Conservation (phyloP, 805 yeast genomes). For the Nakazawaea populi region DNA sequence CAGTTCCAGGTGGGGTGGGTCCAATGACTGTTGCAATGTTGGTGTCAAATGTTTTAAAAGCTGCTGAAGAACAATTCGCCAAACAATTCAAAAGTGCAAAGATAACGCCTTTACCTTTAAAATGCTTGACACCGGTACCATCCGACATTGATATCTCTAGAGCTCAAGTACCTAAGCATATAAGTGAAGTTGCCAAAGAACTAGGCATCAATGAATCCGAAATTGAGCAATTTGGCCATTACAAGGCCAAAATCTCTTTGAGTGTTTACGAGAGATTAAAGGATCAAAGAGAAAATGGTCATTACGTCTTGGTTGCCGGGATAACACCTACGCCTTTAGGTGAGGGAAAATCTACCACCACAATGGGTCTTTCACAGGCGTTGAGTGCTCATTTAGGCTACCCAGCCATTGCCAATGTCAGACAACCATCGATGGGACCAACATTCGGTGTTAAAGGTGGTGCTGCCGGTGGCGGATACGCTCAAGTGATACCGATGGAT, state of each 20-base stretch:
- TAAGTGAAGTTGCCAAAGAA: slow-evolving; percentile 62
- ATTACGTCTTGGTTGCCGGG: slow-evolving; percentile 74
- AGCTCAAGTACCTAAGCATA: slow-evolving; percentile 66
- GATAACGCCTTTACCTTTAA: slow-evolving; percentile 51
- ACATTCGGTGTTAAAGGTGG: slow-evolving; percentile 87
- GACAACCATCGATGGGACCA: slow-evolving; percentile 89
- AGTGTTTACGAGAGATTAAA: slow-evolving; percentile 57
- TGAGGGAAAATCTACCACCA: slow-evolving; percentile 82
- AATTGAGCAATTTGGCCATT: slow-evolving; percentile 68
- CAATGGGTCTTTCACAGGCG: slow-evolving; percentile 79
- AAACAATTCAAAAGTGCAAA: slow-evolving; percentile 22
- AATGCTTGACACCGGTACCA: slow-evolving; percentile 64
- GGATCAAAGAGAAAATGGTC: slow-evolving; percentile 54
- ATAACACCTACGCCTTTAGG: slow-evolving; percentile 84
- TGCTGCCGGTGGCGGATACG: slow-evolving; percentile 88
- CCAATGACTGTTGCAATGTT: slow-evolving; percentile 99
- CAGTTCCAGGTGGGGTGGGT: slow-evolving; percentile 99
- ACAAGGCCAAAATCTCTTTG: slow-evolving; percentile 71
- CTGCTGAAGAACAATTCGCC: slow-evolving; percentile 58
- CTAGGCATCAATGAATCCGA: slow-evolving; percentile 63
- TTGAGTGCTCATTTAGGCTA: slow-evolving; percentile 68
- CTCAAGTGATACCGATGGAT: slow-evolving; percentile 86
- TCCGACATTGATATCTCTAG: slow-evolving; percentile 77
- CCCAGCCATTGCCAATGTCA: slow-evolving; percentile 72
- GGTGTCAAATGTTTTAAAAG: slow-evolving; percentile 71